Base-by-base conservation (phyloP, 495 filamentous ascomycete genomes). In the Letharia lupina region DNA sequence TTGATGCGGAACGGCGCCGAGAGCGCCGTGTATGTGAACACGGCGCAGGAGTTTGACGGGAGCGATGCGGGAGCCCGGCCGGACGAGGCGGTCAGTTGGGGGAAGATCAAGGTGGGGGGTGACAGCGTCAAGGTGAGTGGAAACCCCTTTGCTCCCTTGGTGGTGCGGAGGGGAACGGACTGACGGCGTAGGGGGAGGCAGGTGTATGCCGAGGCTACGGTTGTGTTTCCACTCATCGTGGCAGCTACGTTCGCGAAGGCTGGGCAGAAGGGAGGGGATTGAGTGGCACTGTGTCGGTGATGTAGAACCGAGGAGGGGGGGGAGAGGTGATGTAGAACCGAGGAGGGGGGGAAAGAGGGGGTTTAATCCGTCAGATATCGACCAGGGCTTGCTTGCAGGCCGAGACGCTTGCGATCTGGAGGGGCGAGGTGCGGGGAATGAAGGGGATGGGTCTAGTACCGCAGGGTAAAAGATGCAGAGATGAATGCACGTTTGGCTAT, bases 21-120 rank as follows among this genome's bases (percentile, higher is more conserved):
- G 75, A 90, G 88, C 68, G 95, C 94, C 6, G 95, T 98, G 15
- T 98, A 96, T 72, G 87, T 98, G 71, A 98, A 98, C 74, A 97
- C 95, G 2, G 94, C 84, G 0, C 89, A 94, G 75, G 95, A 98
- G 73, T 98, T 96, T 74, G 94, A 98, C 75, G 95, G 94, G 0
- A 95, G 90, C 67, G 95, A 98, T 81, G 93, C 95, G 4, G 94
- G 95, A 0, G 94, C 95, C 3, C 82, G 95, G 59, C 95, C 95
- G 10, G 94, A 98, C 70, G 94, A 98, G 77, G 94, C 94, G 1
- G 91, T 98, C 18, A 96, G 91, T 69, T 98, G 95, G 94, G 94
- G 94, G 7, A 98, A 98, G 82, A 96, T 98, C 75, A 96, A 93
- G 75, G 79, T 84, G 31, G 90, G 88, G 50, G 95, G 83, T 1